These are phyloP conservation scores for Centaurea solstitialis DNA, from an alignment of 129 eudicot species.

Conservation along the genomic window DNA sequence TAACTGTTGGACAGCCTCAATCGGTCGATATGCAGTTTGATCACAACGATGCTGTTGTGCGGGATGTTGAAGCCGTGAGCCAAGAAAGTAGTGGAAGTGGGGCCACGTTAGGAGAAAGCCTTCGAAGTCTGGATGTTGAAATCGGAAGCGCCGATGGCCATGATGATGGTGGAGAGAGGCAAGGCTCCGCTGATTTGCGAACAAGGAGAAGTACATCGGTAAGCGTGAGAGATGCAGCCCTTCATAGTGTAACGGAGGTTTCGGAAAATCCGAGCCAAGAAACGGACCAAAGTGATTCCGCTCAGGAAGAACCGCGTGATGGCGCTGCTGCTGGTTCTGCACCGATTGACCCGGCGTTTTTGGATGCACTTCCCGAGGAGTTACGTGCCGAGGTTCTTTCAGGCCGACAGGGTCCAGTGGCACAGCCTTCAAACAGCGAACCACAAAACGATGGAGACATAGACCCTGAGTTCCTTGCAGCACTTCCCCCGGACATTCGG, in stretches of 20 bases:
- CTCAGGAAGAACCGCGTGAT: constrained; percentile 54
- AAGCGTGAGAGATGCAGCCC: constrained; percentile 66
- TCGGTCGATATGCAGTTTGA: constrained; percentile 89
- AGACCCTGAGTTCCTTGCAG: constrained; percentile 99
- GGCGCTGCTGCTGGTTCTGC: constrained; percentile 52
- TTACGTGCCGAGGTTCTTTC: constrained; percentile 97
- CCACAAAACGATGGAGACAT: constrained; percentile 86
- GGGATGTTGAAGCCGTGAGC: constrained; percentile 98
- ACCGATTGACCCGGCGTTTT: constrained; percentile 91
- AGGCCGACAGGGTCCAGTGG: constrained; percentile 67
- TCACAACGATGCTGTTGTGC: constrained; percentile 59
- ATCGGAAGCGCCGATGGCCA: constrained; percentile 99
- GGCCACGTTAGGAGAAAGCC: constrained; percentile 94
- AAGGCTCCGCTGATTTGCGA: constrained; percentile 54
- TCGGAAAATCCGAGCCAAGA: constrained; percentile 75
- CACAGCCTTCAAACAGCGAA: constrained; percentile 65
- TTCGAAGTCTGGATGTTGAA: constrained; percentile 96
- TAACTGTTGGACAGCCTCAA: constrained; percentile 46
- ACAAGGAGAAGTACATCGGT: constrained; percentile 59
- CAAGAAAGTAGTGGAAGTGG: constrained; percentile 98
- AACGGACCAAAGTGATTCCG: constrained; percentile 62
- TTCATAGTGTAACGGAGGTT: constrained; percentile 84
- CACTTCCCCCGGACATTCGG: constrained; percentile 96
- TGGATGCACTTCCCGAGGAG: constrained; percentile 99
- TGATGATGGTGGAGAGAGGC: constrained; percentile 87